Evolutionary conservation across 2,329 filamentous ascomycete species (phyloP).

Genomic region (Tolypocladium sp.): DNA sequence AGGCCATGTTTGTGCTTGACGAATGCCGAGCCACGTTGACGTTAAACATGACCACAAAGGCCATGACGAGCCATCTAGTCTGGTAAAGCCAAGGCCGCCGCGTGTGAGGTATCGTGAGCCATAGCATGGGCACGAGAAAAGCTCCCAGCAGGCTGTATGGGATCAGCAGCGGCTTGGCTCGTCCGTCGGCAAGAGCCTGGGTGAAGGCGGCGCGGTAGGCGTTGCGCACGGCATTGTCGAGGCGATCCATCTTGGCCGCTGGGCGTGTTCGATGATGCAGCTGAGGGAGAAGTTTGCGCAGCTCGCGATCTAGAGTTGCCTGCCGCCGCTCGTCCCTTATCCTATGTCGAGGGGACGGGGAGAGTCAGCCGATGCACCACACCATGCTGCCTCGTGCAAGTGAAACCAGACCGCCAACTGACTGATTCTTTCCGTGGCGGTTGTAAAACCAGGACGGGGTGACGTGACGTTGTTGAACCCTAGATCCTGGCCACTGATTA

Average conservation of each 20-base stretch:
- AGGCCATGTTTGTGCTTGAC: constrained; percentile 42
- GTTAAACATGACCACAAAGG: constrained; percentile 33
- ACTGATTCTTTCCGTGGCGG: not conserved
- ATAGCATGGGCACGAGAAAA: constrained; percentile 41
- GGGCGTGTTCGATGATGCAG: not conserved
- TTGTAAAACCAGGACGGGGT: not conserved
- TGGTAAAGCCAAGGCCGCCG: constrained; percentile 39
- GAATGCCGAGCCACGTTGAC: constrained; percentile 27
- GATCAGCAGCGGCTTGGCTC: constrained; percentile 37
- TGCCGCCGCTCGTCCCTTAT: not conserved
- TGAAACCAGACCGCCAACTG: not conserved
- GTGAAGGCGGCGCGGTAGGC: constrained; percentile 28
- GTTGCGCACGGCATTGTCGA: constrained; percentile 16
- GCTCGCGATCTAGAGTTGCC: not conserved
- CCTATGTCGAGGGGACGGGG: not conserved
- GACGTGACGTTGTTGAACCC: not conserved
- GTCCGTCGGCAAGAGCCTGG: constrained; percentile 25
- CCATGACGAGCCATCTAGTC: constrained; percentile 39
- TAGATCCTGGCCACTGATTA: not conserved
- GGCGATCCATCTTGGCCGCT: constrained; percentile 4
- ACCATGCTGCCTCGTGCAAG: not conserved
- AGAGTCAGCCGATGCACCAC: not conserved
- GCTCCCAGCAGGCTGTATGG: constrained; percentile 40
- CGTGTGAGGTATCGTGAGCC: constrained; percentile 46
- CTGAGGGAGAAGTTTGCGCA: not conserved